Percentiles rank a stretch among this genome's conserved stretches.
These are phyloP conservation scores for Eucalyptus cladocalyx DNA, from an alignment of 345 rosid species.

Conservation along the genomic window DNA sequence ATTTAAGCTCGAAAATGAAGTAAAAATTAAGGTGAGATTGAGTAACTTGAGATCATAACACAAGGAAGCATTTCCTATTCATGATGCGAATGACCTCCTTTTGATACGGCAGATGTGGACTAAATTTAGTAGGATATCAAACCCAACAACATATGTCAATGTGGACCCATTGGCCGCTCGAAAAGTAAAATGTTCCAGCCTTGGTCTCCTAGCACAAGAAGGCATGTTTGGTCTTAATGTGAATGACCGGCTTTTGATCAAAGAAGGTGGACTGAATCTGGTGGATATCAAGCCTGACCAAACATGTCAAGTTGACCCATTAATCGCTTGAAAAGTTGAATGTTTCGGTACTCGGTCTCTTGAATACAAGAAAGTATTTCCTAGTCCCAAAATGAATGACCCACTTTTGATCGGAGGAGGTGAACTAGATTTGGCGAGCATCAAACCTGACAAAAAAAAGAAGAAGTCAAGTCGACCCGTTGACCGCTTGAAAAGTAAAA, in stretches of 20 bases:
- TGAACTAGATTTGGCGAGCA: not conserved
- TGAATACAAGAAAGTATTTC: not conserved
- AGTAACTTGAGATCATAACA: not conserved
- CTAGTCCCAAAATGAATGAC: not conserved
- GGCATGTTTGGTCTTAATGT: not conserved
- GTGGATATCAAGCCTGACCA: not conserved
- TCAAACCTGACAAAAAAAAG: not conserved
- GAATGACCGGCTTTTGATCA: not conserved
- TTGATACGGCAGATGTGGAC: not conserved
- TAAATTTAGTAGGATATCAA: not conserved
- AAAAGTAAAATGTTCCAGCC: not conserved
- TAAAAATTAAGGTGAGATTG: not conserved
- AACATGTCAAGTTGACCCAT: not conserved
- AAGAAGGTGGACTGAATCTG: not conserved
- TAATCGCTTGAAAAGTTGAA: not conserved
- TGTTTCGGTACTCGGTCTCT: not conserved
- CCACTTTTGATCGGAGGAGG: not conserved
- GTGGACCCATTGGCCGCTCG: not conserved
- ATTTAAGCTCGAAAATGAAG: not conserved
- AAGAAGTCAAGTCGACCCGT: not conserved
- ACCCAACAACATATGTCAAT: not conserved
- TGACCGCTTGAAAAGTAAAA: not conserved
- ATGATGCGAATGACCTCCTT: not conserved
- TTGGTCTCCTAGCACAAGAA: not conserved
- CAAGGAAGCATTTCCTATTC: not conserved